A percentile compares a stretch with the other conserved stretches of the same genome.
phyloP scores from a whole-genome alignment of 116 monocot species.

The Phalaenopsis hybrid region DNA sequence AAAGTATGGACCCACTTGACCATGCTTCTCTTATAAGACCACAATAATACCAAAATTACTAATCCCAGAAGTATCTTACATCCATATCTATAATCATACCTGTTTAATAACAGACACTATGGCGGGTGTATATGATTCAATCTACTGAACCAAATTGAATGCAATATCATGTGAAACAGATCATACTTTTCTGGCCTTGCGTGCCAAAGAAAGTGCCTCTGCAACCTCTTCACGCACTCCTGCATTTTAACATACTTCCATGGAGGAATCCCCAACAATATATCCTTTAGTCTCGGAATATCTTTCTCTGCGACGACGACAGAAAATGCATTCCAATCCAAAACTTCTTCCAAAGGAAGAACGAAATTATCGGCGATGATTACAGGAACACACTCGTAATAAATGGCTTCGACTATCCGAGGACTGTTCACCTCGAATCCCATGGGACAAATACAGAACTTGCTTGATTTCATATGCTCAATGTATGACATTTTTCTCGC shows the following conservation, averaged over 20 bases:
- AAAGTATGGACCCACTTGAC: background rate
- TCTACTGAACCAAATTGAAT: slow-evolving; percentile 31
- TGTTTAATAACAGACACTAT: background rate
- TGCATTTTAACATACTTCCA: slow-evolving; percentile 13
- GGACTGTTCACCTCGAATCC: slow-evolving; percentile 34
- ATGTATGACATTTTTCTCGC: slow-evolving; percentile 15
- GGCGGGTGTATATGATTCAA: slow-evolving; percentile 15
- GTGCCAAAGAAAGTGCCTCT: slow-evolving; percentile 31
- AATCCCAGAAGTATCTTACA: background rate
- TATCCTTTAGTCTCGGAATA: slow-evolving; percentile 19
- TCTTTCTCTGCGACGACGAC: slow-evolving; percentile 23
- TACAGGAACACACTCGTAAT: slow-evolving; percentile 30
- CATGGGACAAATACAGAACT: slow-evolving; percentile 33
- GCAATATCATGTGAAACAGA: slow-evolving; percentile 39
- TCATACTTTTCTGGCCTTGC: slow-evolving; percentile 21
- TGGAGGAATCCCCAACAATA: slow-evolving; percentile 11
- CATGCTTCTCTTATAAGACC: background rate
- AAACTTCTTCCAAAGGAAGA: slow-evolving; percentile 33
- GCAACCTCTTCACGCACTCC: slow-evolving; percentile 13
- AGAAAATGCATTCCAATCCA: slow-evolving; percentile 31
- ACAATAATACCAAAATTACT: background rate
- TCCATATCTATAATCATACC: background rate
- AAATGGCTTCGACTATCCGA: slow-evolving; percentile 30
- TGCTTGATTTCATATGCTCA: slow-evolving; percentile 17
- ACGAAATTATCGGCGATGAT: slow-evolving; percentile 28